Base-by-base conservation (phyloP, 768 basidiomycete species). In the Dentipellis sp. region DNA sequence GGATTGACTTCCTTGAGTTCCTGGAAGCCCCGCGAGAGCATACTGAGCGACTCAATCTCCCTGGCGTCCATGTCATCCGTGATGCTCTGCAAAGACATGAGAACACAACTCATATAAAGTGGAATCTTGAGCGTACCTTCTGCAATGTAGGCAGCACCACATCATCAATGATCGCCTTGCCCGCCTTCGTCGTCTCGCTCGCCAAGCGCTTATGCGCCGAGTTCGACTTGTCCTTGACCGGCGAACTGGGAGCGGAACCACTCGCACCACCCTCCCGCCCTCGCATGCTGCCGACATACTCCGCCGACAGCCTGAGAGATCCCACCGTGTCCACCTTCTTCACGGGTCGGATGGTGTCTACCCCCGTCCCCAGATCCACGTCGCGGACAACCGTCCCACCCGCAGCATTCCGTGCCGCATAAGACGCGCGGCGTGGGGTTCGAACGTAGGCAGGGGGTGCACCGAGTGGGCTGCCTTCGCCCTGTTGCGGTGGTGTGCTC, bases 341-440 rank as follows among this genome's bases (percentile, higher is more conserved):
- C 59, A 95, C 84, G 0, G 94, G 94, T 53, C 93, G 80, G 64
- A 98, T 91, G 1, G 94, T 98, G 64, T 90, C 91, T 47, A 89
- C 76, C 39, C 92, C 92, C 53, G 77, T 88, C 16, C 91, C 92
- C n/a, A 94, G 66, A 69, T 94, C 93, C 10, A 84, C 91, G 63
- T 85, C 84, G 45, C 79, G 79, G 63, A 94, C 72, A 8, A 92
- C 74, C 0, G 90, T 92, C 10, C 93, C 92, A 12, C 80, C 83
- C 56, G 75, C 74, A 16, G 80, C 80, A 53, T 81, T 80, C 40
- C 92, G 81, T 17, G 82, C 86, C 45, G 86, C 84, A 70, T 90
- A 93, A 1, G 90, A 93, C 39, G 89, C 80, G 50, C 90, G 82
- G 46, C 86, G 76, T 34, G 71, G 72, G 10, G 78, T 73, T 23